These are phyloP conservation scores for Blastocystis hominis DNA, from an alignment of 352 stramenopile species.

Conservation along the genomic window DNA sequence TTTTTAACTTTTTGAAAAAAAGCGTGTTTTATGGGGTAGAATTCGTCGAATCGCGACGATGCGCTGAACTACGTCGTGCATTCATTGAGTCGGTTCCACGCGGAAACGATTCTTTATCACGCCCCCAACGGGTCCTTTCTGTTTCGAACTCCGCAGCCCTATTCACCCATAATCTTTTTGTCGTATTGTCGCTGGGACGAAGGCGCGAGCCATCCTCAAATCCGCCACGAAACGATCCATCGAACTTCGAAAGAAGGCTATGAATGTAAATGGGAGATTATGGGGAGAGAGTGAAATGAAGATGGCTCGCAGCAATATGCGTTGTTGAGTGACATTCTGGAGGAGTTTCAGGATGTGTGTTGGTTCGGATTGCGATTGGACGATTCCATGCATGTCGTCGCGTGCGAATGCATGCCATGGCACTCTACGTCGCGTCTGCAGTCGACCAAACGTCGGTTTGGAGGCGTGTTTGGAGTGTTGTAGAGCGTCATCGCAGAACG, in stretches of 20 bases:
- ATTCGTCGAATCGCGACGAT: not conserved
- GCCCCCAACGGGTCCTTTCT: slow-evolving; percentile 1
- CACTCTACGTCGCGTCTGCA: not conserved
- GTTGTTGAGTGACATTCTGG: not conserved
- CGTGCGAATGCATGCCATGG: slow-evolving; percentile 46
- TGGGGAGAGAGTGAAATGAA: not conserved
- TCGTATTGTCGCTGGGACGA: not conserved
- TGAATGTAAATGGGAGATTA: not conserved
- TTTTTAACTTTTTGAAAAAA: not conserved
- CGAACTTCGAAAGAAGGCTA: not conserved
- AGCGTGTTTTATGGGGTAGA: not conserved
- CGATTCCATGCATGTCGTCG: not conserved
- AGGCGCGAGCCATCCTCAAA: not conserved
- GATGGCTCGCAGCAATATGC: not conserved
- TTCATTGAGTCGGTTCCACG: not conserved
- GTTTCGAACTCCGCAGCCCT: not conserved
- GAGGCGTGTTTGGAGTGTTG: not conserved
- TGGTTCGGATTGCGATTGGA: not conserved
- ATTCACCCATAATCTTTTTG: not conserved
- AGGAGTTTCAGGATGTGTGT: not conserved
- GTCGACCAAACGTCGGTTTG: not conserved
- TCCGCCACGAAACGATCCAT: not conserved
- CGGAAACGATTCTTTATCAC: slow-evolving; percentile 19
- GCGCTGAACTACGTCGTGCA: not conserved
- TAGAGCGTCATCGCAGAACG: not conserved